Conservation (phyloP, 345 rosid genomes). For the Syzygium oleosum region DNA sequence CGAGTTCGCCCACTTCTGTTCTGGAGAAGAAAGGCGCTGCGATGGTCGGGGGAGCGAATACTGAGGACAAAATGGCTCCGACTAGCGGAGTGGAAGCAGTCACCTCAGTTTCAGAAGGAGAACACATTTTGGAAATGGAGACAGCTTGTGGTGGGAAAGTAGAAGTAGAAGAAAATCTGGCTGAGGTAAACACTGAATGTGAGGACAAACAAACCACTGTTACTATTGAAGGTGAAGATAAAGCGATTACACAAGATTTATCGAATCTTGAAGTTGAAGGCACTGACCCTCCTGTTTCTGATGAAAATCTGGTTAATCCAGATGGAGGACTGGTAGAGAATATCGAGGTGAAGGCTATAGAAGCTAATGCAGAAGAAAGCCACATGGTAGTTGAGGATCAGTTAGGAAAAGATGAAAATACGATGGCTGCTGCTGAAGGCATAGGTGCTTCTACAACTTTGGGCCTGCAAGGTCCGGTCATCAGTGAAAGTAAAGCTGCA, state of each 20-base stretch:
- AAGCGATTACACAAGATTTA: neutral
- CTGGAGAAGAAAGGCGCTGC: neutral
- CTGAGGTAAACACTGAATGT: neutral
- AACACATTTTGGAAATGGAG: constrained; percentile 21
- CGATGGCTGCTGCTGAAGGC: neutral
- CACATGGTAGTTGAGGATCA: neutral
- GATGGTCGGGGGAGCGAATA: constrained; percentile 15
- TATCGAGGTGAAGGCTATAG: neutral
- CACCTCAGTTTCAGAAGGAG: neutral
- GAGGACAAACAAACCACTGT: neutral
- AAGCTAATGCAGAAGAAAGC: neutral
- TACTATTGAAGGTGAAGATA: constrained; percentile 3
- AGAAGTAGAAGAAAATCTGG: neutral
- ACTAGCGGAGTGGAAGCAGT: constrained; percentile 4
- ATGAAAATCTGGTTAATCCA: neutral
- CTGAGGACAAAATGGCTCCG: neutral
- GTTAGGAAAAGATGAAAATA: neutral
- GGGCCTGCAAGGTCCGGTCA: neutral
- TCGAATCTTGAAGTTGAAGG: neutral
- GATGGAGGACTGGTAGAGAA: neutral
- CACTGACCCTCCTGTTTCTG: neutral
- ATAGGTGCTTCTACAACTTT: neutral
- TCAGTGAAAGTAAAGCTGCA: neutral
- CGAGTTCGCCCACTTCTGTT: neutral
- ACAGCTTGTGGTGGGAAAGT: constrained; percentile 5